Conservation (phyloP, 257 asterid genomes). For the Capsicum pubescens region DNA sequence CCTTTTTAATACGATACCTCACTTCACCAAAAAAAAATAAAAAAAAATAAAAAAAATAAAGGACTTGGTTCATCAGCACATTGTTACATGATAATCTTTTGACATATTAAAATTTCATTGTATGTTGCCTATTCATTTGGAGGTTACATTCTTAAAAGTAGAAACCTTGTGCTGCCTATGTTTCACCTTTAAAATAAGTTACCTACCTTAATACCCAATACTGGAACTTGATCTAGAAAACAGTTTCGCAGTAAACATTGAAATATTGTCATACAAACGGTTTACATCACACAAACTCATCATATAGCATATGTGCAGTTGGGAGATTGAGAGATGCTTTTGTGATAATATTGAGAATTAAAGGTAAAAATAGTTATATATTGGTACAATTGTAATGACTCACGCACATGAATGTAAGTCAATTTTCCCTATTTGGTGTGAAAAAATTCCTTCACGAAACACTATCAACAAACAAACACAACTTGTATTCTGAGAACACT, state of each 20-base stretch:
- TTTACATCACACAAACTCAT: not conserved
- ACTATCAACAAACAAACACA: not conserved
- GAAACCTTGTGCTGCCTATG: not conserved
- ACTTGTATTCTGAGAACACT: not conserved
- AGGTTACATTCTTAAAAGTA: not conserved
- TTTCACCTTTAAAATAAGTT: not conserved
- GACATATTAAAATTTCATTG: not conserved
- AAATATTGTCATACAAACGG: not conserved
- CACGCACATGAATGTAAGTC: not conserved
- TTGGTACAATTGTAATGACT: not conserved
- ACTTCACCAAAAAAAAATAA: no score
- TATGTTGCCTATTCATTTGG: not conserved
- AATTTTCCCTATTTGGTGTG: not conserved
- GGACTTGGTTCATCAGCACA: not conserved
- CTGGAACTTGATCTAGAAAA: not conserved
- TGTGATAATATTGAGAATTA: not conserved
- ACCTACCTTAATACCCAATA: not conserved
- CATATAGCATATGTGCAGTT: not conserved
- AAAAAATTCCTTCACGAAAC: not conserved
- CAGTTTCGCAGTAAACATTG: not conserved
- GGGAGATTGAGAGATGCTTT: not conserved
- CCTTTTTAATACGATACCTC: no score
- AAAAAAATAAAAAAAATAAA: not conserved
- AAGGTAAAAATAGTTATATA: not conserved
- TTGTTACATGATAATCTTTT: not conserved